phyloP scores from a whole-genome alignment of 495 filamentous ascomycete genomes.

The Cladorrhinum samala region DNA sequence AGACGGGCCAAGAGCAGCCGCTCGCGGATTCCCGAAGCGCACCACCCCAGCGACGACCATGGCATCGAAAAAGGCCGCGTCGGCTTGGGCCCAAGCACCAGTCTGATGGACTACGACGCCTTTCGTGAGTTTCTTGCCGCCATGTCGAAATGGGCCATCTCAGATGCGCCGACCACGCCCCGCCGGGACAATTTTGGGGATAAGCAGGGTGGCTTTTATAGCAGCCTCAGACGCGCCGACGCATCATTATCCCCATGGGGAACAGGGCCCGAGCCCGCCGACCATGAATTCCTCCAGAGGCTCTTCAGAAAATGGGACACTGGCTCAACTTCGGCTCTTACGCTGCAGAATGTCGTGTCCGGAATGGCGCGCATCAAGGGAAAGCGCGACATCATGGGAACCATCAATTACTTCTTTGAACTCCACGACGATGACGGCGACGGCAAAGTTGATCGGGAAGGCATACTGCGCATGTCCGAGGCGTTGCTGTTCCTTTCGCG shows the following conservation, averaged over 20 bases:
- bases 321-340: conserved; percentile 66
- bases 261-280: conserved; percentile 70
- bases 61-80: conserved; percentile 71
- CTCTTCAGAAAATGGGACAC: conserved; percentile 85
- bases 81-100: conserved; percentile 78
- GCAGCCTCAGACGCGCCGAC: conserved; percentile 41
- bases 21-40: conserved; percentile 46
- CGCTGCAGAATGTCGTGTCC: conserved; percentile 82
- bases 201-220: conserved; percentile 47
- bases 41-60: conserved; percentile 33
- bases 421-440: conserved; percentile 90
- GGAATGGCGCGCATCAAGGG: conserved; percentile 88
- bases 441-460: conserved; percentile 92
- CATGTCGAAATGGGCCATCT: conserved; percentile 84
- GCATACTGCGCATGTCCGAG: conserved; percentile 91
- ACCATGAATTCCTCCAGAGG: conserved; percentile 91
- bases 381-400: conserved; percentile 90
- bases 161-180: conserved; percentile 59
- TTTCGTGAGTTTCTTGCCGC: conserved; percentile 90
- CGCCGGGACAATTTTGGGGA: conserved; percentile 49
- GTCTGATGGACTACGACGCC: conserved; percentile 91
- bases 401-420: conserved; percentile 95
- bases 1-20: conserved; percentile 54
- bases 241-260: conserved; percentile 65
- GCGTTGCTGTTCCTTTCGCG: conserved; percentile 88